Conservation (phyloP, 306 rosid genomes). For the Sindora glabra region DNA sequence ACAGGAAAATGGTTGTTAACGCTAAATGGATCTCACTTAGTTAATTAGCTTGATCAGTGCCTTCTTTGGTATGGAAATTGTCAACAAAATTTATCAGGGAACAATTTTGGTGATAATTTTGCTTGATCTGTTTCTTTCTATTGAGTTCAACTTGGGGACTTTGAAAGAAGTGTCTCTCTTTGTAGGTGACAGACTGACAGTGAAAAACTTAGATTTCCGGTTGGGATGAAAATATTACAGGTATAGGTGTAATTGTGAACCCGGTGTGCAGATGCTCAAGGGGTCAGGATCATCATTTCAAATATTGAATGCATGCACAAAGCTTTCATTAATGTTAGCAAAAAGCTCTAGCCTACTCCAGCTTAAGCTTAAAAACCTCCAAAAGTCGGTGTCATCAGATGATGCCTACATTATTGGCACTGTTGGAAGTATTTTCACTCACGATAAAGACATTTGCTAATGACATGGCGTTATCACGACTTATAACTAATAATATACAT, state of each 20-base stretch:
- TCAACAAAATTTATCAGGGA: neutral
- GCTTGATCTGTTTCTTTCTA: too few relatives aligned
- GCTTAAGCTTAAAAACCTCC: slow-evolving; percentile 15
- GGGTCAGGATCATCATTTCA: slow-evolving; percentile 22
- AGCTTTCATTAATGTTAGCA: slow-evolving; percentile 17
- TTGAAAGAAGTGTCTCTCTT: slow-evolving; percentile 1
- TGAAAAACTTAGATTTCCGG: too few relatives aligned
- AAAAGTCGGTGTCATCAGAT: slow-evolving; percentile 32
- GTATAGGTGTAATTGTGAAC: too few relatives aligned
- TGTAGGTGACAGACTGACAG: slow-evolving; percentile 23
- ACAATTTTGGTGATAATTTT: neutral
- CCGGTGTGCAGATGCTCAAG: neutral
- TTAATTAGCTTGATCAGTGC: neutral
- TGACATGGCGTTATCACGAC: slow-evolving; percentile 5
- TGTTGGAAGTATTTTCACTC: slow-evolving; percentile 7
- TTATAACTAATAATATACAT: slow-evolving; percentile 3
- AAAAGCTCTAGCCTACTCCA: slow-evolving; percentile 21
- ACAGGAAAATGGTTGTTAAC: too few relatives aligned
- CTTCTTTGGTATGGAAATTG: neutral
- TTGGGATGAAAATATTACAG: too few relatives aligned
- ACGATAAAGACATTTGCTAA: slow-evolving; percentile 19
- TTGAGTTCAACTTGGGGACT: too few relatives aligned
- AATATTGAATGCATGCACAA: slow-evolving; percentile 21
- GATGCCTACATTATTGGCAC: slow-evolving; percentile 23
- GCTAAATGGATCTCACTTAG: neutral